A percentile compares a stretch with the other conserved stretches of the same genome.
Evolutionary conservation across 176 grass and related monocot genomes (phyloP).

Genomic region (Musa schizocarpa): DNA sequence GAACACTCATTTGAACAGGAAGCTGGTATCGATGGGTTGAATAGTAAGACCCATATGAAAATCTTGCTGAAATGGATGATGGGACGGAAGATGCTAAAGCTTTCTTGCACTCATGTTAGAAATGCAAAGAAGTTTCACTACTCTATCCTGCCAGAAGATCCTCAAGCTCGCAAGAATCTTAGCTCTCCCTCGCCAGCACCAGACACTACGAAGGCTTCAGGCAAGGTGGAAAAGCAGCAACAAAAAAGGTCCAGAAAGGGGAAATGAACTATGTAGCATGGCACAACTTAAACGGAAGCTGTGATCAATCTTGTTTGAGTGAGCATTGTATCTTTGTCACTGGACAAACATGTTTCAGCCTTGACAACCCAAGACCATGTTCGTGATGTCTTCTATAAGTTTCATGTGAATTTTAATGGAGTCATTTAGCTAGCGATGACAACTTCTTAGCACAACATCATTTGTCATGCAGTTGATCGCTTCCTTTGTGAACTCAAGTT

Average conservation of each 20-base stretch:
- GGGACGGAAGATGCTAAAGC: slow-evolving; percentile 44
- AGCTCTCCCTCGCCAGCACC: not conserved
- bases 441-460: too few species aligned
- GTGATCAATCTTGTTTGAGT: not conserved
- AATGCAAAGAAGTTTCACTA: slow-evolving; percentile 55
- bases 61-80: slow-evolving; percentile 81
- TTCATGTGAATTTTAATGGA: too few species aligned
- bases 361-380: too few species aligned
- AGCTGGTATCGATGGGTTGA: slow-evolving; percentile 40
- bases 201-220: slow-evolving; percentile 3
- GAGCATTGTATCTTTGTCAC: not conserved
- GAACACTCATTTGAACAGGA: slow-evolving; percentile 26
- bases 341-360: too few species aligned
- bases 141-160: slow-evolving; percentile 24
- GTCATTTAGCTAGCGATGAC: too few species aligned
- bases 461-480: too few species aligned
- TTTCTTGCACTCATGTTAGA: slow-evolving; percentile 32
- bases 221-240: not conserved
- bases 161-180: not conserved
- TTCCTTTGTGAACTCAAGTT: too few species aligned
- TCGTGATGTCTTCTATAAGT: too few species aligned
- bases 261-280: not conserved
- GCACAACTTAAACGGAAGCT: not conserved
- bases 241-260: slow-evolving; percentile 20
- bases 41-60: slow-evolving; percentile 87